phyloP scores from a whole-genome alignment of 129 eudicot genomes.

The Smallanthus sonchifolius region DNA sequence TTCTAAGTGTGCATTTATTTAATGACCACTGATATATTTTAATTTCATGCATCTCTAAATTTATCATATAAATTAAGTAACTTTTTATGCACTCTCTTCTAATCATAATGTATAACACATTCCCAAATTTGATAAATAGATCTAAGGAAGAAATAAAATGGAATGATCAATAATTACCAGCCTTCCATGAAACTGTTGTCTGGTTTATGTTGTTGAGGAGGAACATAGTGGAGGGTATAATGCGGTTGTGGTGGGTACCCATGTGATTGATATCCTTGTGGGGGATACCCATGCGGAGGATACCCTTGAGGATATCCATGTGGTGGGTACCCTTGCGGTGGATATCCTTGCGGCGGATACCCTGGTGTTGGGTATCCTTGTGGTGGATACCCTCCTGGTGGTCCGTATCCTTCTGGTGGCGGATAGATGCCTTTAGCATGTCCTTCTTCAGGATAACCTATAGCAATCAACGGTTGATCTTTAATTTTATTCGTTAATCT shows the following conservation, averaged over 20 bases:
- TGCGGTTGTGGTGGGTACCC: slow-evolving; percentile 47
- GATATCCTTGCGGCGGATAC: slow-evolving; percentile 40
- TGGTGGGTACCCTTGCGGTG: slow-evolving; percentile 47
- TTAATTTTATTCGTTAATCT: background rate
- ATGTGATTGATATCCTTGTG: slow-evolving; percentile 33
- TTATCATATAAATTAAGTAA: background rate
- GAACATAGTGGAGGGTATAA: slow-evolving; percentile 44
- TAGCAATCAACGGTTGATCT: background rate
- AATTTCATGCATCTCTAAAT: background rate
- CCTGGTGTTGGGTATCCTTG: background rate
- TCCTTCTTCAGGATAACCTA: slow-evolving; percentile 53
- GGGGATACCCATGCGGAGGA: slow-evolving; percentile 18
- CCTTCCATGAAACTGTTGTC: slow-evolving; percentile 52
- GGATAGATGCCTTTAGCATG: slow-evolving; percentile 41
- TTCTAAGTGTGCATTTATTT: too few species aligned
- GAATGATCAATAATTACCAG: slow-evolving; percentile 38
- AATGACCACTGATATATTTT: background rate
- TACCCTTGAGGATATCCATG: slow-evolving; percentile 31
- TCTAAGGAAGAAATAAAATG: background rate
- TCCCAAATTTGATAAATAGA: background rate
- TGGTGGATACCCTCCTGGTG: background rate
- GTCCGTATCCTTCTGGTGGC: slow-evolving; percentile 9
- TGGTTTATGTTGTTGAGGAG: slow-evolving; percentile 38
- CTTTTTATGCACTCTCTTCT: background rate
- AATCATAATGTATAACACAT: background rate